These are phyloP conservation scores for Leishmania major DNA, from an alignment of 208 protist species.

Conservation along the genomic window DNA sequence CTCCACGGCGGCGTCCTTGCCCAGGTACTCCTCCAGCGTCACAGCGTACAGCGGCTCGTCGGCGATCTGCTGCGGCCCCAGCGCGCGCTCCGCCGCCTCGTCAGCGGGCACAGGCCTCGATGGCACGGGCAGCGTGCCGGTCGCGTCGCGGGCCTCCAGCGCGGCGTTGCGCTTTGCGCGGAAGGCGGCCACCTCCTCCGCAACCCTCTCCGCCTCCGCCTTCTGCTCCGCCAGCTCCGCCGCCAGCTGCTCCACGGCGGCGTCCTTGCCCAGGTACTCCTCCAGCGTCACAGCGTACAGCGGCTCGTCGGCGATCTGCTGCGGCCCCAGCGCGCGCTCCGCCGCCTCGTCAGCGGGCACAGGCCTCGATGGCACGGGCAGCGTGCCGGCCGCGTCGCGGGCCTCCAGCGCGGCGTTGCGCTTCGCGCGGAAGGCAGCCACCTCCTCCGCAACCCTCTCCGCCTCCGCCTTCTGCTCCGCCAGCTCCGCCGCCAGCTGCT, in stretches of 20 bases:
- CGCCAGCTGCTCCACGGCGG: neutral
- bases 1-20: neutral
- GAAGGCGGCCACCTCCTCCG: conserved; percentile 15
- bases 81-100: neutral
- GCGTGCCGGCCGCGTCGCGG: conserved; percentile 33
- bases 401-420: conserved; percentile 38
- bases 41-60: neutral
- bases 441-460: conserved; percentile 3
- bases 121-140: conserved; percentile 29
- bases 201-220: neutral
- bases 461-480: conserved; percentile 2
- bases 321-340: conserved; percentile 13
- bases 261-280: neutral
- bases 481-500: conserved; percentile 3
- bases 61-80: neutral
- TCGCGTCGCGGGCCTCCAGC: conserved; percentile 25
- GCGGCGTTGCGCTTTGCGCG: too few species aligned
- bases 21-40: neutral
- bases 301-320: conserved; percentile 29
- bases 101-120: conserved; percentile 5
- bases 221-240: neutral
- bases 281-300: conserved; percentile 32
- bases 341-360: conserved; percentile 12
- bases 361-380: conserved; percentile 16
- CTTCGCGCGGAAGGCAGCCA: conserved; percentile 17